phyloP scores from a whole-genome alignment of 495 filamentous ascomycete species.

The Hyaloscypha bicolor region DNA sequence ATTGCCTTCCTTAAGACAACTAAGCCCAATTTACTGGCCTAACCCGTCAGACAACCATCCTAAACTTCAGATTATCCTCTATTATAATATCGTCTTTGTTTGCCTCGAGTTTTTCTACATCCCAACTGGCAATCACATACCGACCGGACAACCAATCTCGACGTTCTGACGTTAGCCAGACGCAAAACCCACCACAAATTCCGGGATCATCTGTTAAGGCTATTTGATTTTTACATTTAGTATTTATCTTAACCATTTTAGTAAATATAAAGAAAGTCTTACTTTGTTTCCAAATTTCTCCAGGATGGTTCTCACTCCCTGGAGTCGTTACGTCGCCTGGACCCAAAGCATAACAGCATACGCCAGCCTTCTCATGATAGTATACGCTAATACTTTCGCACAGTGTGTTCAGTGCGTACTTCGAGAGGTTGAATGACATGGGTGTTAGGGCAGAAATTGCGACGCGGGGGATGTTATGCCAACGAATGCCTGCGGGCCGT shows the following conservation, averaged over 20 bases:
- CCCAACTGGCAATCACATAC: slow-evolving; percentile 41
- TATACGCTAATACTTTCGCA: background rate
- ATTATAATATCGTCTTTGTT: slow-evolving; percentile 42
- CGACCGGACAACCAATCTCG: slow-evolving; percentile 35
- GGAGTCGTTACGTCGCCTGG: background rate
- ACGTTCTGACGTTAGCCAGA: slow-evolving; percentile 2
- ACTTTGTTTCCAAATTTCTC: background rate
- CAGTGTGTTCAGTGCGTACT: background rate
- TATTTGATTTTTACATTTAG: background rate
- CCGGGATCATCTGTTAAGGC: background rate
- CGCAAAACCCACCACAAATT: background rate
- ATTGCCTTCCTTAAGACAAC: too few species aligned
- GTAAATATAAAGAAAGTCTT: background rate
- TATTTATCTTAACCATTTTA: background rate
- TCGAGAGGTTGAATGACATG: background rate
- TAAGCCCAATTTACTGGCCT: too few species aligned
- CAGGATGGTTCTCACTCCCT: background rate
- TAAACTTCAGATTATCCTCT: slow-evolving; percentile 38
- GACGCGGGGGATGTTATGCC: background rate
- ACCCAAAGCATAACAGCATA: background rate
- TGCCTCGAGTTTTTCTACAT: slow-evolving; percentile 41
- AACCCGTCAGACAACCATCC: slow-evolving; percentile 19
- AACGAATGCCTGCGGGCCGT: background rate
- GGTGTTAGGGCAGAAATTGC: background rate
- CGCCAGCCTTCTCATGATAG: background rate